phyloP scores from a whole-genome alignment of 306 rosid species.

The Mimosa pudica region DNA sequence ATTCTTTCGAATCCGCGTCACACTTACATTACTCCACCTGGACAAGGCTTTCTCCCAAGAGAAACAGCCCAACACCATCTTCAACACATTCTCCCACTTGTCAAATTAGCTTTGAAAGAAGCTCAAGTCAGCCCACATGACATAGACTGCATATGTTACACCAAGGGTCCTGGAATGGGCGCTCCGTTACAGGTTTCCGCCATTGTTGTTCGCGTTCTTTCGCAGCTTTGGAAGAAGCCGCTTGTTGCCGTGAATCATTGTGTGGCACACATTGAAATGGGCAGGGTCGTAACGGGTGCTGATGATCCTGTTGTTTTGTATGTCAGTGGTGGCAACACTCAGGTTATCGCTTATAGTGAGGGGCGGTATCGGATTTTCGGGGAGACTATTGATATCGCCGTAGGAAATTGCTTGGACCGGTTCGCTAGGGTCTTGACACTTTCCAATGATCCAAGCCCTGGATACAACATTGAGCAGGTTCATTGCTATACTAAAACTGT shows the following conservation, averaged over 20 bases:
- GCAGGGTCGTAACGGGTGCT: slow-evolving; percentile 89
- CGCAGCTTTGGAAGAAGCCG: slow-evolving; percentile 90
- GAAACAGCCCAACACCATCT: slow-evolving; percentile 96
- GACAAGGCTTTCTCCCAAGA: slow-evolving; percentile 93
- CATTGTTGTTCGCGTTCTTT: slow-evolving; percentile 78
- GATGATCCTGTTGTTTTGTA: slow-evolving; percentile 90
- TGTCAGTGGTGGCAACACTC: slow-evolving; percentile 96
- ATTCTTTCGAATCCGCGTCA: slow-evolving; percentile 92
- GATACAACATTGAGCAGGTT: slow-evolving; percentile 95
- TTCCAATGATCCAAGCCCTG: slow-evolving; percentile 90
- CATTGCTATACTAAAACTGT: not conserved
- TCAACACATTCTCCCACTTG: slow-evolving; percentile 71
- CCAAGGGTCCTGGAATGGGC: slow-evolving; percentile 97
- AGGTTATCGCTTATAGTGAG: slow-evolving; percentile 92
- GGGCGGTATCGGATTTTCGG: slow-evolving; percentile 89
- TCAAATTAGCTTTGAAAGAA: slow-evolving; percentile 68
- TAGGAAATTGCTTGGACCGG: slow-evolving; percentile 95
- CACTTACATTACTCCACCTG: slow-evolving; percentile 92
- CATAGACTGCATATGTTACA: slow-evolving; percentile 87
- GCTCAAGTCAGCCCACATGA: slow-evolving; percentile 65
- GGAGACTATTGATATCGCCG: slow-evolving; percentile 92
- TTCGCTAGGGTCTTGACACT: slow-evolving; percentile 81
- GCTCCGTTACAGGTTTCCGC: slow-evolving; percentile 90
- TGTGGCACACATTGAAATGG: slow-evolving; percentile 97
- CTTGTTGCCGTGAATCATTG: slow-evolving; percentile 87